Evolutionary conservation across 352 stramenopile genomes (phyloP).

Genomic region (Pythium guiyangense): DNA sequence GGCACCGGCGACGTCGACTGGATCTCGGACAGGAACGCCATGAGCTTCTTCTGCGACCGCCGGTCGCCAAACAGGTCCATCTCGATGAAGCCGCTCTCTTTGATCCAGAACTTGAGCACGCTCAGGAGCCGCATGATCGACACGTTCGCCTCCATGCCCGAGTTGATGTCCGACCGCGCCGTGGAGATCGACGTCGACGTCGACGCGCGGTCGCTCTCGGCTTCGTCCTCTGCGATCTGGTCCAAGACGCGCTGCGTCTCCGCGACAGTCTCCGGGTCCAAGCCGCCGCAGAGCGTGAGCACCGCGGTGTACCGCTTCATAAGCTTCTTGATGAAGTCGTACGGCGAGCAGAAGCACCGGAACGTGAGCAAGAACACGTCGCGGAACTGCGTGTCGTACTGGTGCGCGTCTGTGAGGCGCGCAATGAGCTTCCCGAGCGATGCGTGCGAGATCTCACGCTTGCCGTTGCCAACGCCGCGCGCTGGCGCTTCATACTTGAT

Average conservation of each 20-base stretch:
- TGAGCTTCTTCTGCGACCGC: slow-evolving; percentile 69
- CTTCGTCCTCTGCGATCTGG: slow-evolving; percentile 61
- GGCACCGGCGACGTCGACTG: slow-evolving; percentile 65
- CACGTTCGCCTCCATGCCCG: slow-evolving; percentile 73
- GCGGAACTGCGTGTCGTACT: slow-evolving; percentile 85
- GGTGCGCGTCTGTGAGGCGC: slow-evolving; percentile 76
- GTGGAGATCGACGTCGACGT: slow-evolving; percentile 64
- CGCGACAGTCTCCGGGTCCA: slow-evolving; percentile 46
- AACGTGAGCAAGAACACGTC: slow-evolving; percentile 84
- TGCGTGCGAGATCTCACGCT: slow-evolving; percentile 83
- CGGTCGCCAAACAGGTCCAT: slow-evolving; percentile 64
- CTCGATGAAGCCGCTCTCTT: slow-evolving; percentile 82
- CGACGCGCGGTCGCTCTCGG: slow-evolving; percentile 45
- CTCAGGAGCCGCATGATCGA: slow-evolving; percentile 86
- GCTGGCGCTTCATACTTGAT: slow-evolving; percentile 71
- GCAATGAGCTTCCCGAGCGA: slow-evolving; percentile 82
- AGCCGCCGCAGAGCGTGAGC: slow-evolving; percentile 41
- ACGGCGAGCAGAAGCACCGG: slow-evolving; percentile 74
- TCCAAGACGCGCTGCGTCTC: slow-evolving; percentile 63
- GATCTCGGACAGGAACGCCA: slow-evolving; percentile 71
- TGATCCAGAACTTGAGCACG: slow-evolving; percentile 88
- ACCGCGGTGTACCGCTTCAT: slow-evolving; percentile 83
- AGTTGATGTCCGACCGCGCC: slow-evolving; percentile 74
- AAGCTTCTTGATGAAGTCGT: slow-evolving; percentile 88
- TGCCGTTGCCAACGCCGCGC: slow-evolving; percentile 49